Percentiles rank a stretch among this genome's conserved stretches.
Evolutionary conservation across 352 stramenopile species (phyloP).

Genomic region (Phytophthora idaei): DNA sequence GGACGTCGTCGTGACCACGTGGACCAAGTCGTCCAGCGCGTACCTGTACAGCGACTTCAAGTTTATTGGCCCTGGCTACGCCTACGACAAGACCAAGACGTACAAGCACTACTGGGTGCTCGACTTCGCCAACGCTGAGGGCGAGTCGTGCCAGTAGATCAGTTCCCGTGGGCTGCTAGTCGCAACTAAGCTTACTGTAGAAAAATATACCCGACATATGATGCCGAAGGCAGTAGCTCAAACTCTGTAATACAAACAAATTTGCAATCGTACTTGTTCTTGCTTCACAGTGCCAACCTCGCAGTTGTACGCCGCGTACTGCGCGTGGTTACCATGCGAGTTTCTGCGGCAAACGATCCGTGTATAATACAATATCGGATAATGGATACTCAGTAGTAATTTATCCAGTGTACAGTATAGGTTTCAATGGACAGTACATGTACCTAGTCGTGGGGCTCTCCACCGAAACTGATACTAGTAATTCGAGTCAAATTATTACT

Average conservation of each 20-base stretch:
- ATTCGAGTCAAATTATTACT: too few relatives aligned
- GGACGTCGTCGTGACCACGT: conserved; percentile 2
- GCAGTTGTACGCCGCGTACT: too few relatives aligned
- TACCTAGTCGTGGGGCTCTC: too few relatives aligned
- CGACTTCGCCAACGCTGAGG: conserved; percentile 30
- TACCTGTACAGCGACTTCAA: conserved; percentile 35
- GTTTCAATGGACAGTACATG: too few relatives aligned
- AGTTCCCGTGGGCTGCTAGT: not conserved
- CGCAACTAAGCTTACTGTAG: not conserved
- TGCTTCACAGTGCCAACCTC: too few relatives aligned
- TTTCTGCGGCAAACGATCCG: too few relatives aligned
- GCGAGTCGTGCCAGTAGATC: conserved; percentile 15
- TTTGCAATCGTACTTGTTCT: not conserved
- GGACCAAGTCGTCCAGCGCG: conserved; percentile 39
- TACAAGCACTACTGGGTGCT: conserved; percentile 48
- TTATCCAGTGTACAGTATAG: too few relatives aligned
- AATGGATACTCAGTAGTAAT: too few relatives aligned
- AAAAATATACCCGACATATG: not conserved
- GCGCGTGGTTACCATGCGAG: too few relatives aligned
- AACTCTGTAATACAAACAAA: conserved; percentile 1
- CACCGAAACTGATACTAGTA: too few relatives aligned
- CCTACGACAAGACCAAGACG: conserved; percentile 33
- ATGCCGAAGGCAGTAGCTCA: not conserved
- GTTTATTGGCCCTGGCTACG: conserved; percentile 19
- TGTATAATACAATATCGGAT: too few relatives aligned